Percentiles rank a stretch among this genome's conserved stretches.
Evolutionary conservation across 768 basidiomycete species (phyloP).

Genomic region (Psilocybe cyanescens): DNA sequence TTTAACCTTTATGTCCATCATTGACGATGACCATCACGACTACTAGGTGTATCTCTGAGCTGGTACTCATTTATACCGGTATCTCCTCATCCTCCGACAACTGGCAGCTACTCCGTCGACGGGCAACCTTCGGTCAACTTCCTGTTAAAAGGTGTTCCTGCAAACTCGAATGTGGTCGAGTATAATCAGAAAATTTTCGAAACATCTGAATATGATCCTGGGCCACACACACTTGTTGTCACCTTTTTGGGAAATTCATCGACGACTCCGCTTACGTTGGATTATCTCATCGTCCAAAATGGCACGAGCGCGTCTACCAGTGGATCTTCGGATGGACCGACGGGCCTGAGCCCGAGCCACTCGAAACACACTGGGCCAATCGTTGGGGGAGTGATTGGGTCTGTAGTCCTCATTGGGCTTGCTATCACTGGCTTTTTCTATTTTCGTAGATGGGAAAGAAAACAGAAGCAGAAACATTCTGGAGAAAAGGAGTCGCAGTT

Average conservation of each 20-base stretch:
- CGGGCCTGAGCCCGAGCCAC: background rate
- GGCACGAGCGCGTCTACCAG: conserved; percentile 5
- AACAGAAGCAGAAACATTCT: background rate
- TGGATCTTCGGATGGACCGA: background rate
- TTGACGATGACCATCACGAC: too few species aligned
- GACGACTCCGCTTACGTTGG: conserved; percentile 28
- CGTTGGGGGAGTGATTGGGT: conserved; percentile 11
- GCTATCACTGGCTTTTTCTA: conserved; percentile 3
- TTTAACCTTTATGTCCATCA: background rate
- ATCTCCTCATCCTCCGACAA: conserved; percentile 18
- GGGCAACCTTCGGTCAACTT: conserved; percentile 19
- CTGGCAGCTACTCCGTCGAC: conserved; percentile 27
- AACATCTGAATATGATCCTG: conserved; percentile 18
- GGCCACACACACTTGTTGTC: conserved; percentile 25
- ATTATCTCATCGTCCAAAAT: conserved; percentile 25
- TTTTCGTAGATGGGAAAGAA: conserved; percentile 1
- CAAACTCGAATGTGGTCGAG: background rate
- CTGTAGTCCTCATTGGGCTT: background rate
- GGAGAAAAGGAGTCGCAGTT: background rate
- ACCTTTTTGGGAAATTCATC: conserved; percentile 18
- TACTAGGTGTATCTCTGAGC: conserved; percentile 22
- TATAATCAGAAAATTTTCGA: conserved; percentile 28
- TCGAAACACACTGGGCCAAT: conserved; percentile 4
- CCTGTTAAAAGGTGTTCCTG: conserved; percentile 20
- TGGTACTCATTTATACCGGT: conserved; percentile 30